Evolutionary conservation across 75 land plant genomes (phyloP).

Genomic region (Cryptomeria japonica): DNA sequence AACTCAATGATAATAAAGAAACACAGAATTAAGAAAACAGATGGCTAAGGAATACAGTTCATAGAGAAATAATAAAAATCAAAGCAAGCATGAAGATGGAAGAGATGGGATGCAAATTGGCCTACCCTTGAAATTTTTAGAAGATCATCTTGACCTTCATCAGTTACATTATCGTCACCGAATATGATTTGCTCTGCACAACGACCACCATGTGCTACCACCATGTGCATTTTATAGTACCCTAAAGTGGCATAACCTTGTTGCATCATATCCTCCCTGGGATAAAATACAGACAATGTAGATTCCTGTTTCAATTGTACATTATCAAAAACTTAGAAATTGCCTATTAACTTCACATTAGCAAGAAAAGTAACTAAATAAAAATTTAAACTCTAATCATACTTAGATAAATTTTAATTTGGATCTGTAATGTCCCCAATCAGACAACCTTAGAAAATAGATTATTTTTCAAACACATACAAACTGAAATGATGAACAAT

Average conservation of each 20-base stretch:
- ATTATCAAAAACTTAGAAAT: neutral
- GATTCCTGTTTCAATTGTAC: conserved; percentile 59
- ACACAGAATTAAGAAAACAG: neutral
- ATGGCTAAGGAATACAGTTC: neutral
- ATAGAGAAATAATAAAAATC: neutral
- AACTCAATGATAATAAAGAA: neutral
- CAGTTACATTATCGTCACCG: conserved; percentile 78
- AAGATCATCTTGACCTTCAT: conserved; percentile 89
- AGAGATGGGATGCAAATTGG: neutral
- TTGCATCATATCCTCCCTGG: conserved; percentile 78
- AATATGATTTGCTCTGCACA: conserved; percentile 87
- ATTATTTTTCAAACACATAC: too few relatives aligned
- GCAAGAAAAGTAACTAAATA: neutral
- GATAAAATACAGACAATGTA: conserved; percentile 81
- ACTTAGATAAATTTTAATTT: neutral
- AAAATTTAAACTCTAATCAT: neutral
- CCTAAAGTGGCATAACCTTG: conserved; percentile 89
- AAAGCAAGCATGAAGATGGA: neutral
- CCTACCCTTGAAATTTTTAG: conserved; percentile 76
- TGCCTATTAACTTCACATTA: neutral
- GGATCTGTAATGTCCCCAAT: neutral
- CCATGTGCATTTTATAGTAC: conserved; percentile 97
- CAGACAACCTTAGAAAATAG: too few relatives aligned
- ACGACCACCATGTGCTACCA: conserved; percentile 98
- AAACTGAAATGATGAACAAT: too few relatives aligned